Evolutionary conservation across 805 yeast genomes (phyloP), one percentile per base, ranked within the genome.

Genomic region (Teunomyces funiuensis): DNA sequence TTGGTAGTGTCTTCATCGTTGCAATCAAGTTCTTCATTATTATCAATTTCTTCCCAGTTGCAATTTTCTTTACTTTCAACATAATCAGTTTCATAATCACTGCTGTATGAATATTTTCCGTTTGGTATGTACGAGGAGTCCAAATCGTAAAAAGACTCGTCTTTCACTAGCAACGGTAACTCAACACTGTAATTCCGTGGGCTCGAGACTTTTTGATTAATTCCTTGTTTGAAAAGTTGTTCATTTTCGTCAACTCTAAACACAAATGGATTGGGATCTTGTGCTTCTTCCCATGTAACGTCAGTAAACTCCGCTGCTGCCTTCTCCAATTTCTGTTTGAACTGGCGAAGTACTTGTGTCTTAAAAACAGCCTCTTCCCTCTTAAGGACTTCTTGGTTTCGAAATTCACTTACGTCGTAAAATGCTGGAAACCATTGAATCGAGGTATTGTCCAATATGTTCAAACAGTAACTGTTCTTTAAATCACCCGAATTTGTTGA

Each of bases 401-500:
- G 9, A 6, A 9, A 11, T 18, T 33, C 11, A 19, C 15, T 20
- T 9, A 17, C 13, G 17, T 34, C 50, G 27, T 37, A 37, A 23
- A 49, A 49, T 1, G 56, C 56, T 8, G 63, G 61, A 33, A 52
- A 53, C 9, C 60, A 28, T 7, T 52, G 49, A 18, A 73, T 49
- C 1, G 53, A 49, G n/a, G 49, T 49, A n/a, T 53, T 45, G 25
- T 57, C 63, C 4, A 37, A 55, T 14, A 75, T 57, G 41, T 60
- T 59, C 7, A 73, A 37, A 51, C 82, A 76, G 40, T 58, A 65
- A 13, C 25, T 19, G 23, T 17, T 13, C 14, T 18, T 18, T 10
- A n/a, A 20, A 11, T 31, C 10, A 31, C 77, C 61, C 1, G 48
- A 36, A 37, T 62, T 61, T 3, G 69, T 54, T 3, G 74, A 67